Base-by-base conservation (phyloP, 2,329 filamentous ascomycete genomes). In the Clonostachys rosea region DNA sequence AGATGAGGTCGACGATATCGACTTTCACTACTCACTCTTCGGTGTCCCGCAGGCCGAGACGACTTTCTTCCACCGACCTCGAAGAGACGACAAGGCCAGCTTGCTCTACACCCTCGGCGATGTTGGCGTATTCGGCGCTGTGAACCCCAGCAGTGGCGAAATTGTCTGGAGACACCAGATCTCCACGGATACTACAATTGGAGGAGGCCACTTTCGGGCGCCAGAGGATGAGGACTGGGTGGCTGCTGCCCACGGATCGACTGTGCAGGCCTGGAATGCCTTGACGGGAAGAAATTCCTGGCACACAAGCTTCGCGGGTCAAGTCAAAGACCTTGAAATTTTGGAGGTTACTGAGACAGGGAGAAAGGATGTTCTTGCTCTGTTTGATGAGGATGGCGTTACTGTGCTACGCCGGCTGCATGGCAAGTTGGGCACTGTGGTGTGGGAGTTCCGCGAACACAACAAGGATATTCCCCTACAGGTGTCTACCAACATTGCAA, bases 51-150 rank as follows among this genome's bases (percentile, higher is more conserved):
- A 87, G 64, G 75, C 81, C 63, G 82, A 89, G 52, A 88, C 89
- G 51, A 96, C 92, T 56, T 95, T 97, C 78, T 97, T 97, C 81
- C 90, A 96, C 70, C 86, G 85, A 56, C 92, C 94, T 37, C 79
- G 87, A 59, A 78, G 81, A 52, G 81, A 85, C 56, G 91, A 92
- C 52, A 90, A 89, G 66, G 91, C 91, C 35, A 92, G 89, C 46
- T 77, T 99, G 36, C 78, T 99, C 45, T 99, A 96, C 66, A 95
- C 94, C 0, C 73, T 97, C 41, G 95, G 89, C 53, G 89, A 96
- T 49, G 78, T 91, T 43, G 83, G 84, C 36, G 80, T 96, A 3
- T 68, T 99, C 16, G 94, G 89, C 43, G 92, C 92, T 2, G 78
- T 97, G 42, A 95, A 96, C 58, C 94, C 94, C 2, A 87, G 84